These are phyloP conservation scores for Metschnikowia noctiluminum DNA, from an alignment of 805 yeast genomes.

Conservation along the genomic window DNA sequence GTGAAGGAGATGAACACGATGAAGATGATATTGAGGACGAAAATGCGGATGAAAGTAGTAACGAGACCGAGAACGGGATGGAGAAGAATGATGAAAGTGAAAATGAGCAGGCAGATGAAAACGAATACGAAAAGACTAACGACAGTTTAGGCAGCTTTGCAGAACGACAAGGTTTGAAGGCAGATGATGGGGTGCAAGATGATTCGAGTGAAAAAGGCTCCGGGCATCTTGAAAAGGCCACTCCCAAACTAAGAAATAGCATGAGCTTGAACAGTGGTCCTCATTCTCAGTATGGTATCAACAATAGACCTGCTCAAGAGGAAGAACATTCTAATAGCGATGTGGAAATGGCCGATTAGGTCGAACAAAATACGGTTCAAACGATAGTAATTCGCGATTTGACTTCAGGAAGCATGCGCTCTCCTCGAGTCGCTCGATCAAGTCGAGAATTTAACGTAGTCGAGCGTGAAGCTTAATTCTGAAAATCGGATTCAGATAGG, in stretches of 20 bases:
- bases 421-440: too few species aligned
- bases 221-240: neutral
- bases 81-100: conserved; percentile 1
- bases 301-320: neutral
- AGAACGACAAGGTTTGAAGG: too few species aligned
- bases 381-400: too few species aligned
- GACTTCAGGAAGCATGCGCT: too few species aligned
- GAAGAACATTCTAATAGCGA: conserved; percentile 8
- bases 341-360: conserved; percentile 8
- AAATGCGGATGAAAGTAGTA: conserved; percentile 4
- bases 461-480: neutral
- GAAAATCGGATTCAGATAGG: too few species aligned
- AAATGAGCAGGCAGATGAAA: conserved; percentile 1
- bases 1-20: conserved; percentile 21
- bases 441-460: too few species aligned
- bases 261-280: neutral
- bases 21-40: conserved; percentile 21
- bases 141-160: neutral
- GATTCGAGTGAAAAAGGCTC: too few species aligned
- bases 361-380: neutral
- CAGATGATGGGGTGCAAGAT: too few species aligned
- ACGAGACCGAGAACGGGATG: neutral
- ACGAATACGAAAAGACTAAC: neutral
- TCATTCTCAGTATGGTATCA: conserved; percentile 4
- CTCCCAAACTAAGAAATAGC: neutral